Conservation (phyloP, 2,329 filamentous ascomycete species). For the Cordyceps pruinosa region DNA sequence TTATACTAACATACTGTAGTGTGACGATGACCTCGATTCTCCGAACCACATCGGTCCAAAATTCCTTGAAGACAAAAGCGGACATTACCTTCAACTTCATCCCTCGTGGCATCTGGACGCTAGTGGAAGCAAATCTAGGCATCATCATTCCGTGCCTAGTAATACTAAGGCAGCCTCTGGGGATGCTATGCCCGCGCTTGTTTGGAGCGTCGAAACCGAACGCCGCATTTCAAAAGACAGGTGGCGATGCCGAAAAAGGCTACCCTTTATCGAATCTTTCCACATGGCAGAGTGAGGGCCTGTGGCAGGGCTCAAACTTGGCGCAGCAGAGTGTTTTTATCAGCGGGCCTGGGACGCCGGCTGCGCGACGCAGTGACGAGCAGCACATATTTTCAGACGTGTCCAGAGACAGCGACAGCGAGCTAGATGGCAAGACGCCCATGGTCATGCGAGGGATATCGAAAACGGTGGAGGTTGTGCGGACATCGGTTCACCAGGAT, state of each 20-base stretch:
- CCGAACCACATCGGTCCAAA: constrained; percentile 28
- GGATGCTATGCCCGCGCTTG: constrained; percentile 14
- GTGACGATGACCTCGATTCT: constrained; percentile 31
- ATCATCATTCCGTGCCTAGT: constrained; percentile 33
- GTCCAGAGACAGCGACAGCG: constrained; percentile 3
- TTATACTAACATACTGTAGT: constrained; percentile 8
- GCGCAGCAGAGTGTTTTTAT: constrained; percentile 10
- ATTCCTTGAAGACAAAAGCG: constrained; percentile 24
- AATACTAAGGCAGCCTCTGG: constrained; percentile 17
- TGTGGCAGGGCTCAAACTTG: constrained; percentile 6
- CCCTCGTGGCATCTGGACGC: constrained; percentile 25
- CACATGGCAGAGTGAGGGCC: neutral
- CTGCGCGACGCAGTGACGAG: constrained; percentile 1
- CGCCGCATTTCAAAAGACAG: neutral
- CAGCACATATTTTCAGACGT: neutral
- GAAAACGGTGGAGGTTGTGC: constrained; percentile 3
- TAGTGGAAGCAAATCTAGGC: constrained; percentile 31
- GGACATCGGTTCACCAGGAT: constrained; percentile 10
- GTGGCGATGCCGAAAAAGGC: neutral
- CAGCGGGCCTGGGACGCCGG: neutral
- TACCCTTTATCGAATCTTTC: neutral
- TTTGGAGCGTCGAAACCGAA: constrained; percentile 15
- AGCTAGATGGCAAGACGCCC: neutral
- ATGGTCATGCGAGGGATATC: neutral
- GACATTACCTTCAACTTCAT: constrained; percentile 25